Evolutionary conservation across 2,329 filamentous ascomycete species (phyloP).

Genomic region (Xylariomycetidae sp.): DNA sequence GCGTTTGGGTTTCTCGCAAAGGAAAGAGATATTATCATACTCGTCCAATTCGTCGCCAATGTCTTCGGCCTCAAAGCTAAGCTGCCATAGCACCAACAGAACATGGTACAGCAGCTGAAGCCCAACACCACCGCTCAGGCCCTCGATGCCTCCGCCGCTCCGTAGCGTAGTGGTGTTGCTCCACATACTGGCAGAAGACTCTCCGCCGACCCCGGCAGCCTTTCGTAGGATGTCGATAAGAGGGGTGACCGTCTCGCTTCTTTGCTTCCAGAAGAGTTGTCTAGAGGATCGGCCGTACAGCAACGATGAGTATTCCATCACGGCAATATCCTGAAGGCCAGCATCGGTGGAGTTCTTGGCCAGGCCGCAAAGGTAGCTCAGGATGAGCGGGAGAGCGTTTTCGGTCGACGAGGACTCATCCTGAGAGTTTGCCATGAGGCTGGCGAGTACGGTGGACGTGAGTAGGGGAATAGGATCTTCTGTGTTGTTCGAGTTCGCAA

Average conservation of each 20-base stretch:
- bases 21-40: too few relatives aligned
- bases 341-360: constrained; percentile 75
- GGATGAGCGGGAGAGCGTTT: constrained; percentile 69
- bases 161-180: constrained; percentile 47
- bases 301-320: constrained; percentile 82
- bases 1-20: constrained; percentile 12
- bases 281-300: constrained; percentile 70
- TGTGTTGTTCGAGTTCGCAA: constrained; percentile 66
- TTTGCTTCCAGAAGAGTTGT: constrained; percentile 84
- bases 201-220: constrained; percentile 65
- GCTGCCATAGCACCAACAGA: constrained; percentile 88
- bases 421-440: constrained; percentile 64
- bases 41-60: constrained; percentile 74
- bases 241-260: constrained; percentile 76
- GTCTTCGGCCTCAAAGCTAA: constrained; percentile 83
- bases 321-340: constrained; percentile 89
- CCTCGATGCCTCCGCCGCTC: constrained; percentile 57
- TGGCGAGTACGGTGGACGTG: constrained; percentile 79
- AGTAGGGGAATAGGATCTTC: constrained; percentile 84
- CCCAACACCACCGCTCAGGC: constrained; percentile 74
- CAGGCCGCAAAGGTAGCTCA: constrained; percentile 78
- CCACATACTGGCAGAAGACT: constrained; percentile 55
- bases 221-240: constrained; percentile 76
- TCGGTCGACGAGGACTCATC: constrained; percentile 61
- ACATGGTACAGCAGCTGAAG: constrained; percentile 93